Base-by-base conservation (phyloP, 345 rosid genomes). In the Leavenworthia alabamica region DNA sequence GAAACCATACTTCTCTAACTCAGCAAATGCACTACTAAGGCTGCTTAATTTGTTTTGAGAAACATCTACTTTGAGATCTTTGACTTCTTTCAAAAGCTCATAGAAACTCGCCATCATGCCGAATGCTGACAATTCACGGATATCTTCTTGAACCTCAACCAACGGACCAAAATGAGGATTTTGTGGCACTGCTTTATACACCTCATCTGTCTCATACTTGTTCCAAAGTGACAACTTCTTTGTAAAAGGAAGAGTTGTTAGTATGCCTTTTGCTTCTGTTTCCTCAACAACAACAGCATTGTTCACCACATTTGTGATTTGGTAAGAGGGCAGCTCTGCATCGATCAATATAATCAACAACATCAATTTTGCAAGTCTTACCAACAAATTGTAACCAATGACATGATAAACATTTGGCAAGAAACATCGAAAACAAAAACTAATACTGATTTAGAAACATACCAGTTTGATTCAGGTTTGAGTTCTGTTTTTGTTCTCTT, bases 101-200 rank as follows among this genome's bases (percentile, higher is more conserved):
- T 86, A 68, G 54, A 77, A 88, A 3, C 75, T 82, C 22, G 81
- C 83, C 86, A 82, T 82, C 48, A 80, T 62, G 16, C 93, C 85
- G 58, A 88, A 64, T 14, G 93, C 93, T 3, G 77, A 46, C 57
- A 85, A 86, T 79, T 88, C 96, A 2, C 88, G 85, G 61, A 66
- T 45, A 67, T 74, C 77, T 63, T 81, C 85, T 62, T 60, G 79
- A n/a, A 61, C 75, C 26, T 78, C 78, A 24, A 64, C 39, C 65
- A 88, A 58, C 11, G 86, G 82, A 24, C 4, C 69, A 62, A 88
- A 88, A 69, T 86, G 93, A 3, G 90, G 93, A 3, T 64, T 70
- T 40, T 88, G 96, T 16, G 90, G 90, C 17, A 76, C 13, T 8
- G 45, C 17, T 17, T 52, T 31, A 41, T 32, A 31, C 17, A 19